Evolutionary conservation across 148 eudicot species (phyloP).

Genomic region (Spergularia marina): DNA sequence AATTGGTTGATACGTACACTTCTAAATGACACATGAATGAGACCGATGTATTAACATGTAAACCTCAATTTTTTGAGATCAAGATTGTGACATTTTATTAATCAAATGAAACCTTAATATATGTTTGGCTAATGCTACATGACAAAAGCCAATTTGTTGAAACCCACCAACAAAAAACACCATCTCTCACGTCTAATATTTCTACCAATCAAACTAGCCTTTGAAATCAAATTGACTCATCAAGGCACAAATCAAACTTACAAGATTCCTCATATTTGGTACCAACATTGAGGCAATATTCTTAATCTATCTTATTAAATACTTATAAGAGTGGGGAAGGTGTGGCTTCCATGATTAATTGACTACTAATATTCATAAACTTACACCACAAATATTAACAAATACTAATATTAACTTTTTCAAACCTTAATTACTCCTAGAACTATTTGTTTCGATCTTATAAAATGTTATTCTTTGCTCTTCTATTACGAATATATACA

Average conservation of each 20-base stretch:
- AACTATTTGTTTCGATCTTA: background rate
- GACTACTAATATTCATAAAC: background rate
- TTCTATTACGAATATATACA: too few relatives aligned
- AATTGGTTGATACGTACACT: too few relatives aligned
- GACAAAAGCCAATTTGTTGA: background rate
- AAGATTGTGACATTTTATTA: background rate
- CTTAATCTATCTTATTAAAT: background rate
- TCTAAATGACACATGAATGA: too few relatives aligned
- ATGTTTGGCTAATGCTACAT: background rate
- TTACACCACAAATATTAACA: background rate
- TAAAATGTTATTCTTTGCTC: background rate
- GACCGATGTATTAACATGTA: too few relatives aligned
- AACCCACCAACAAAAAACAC: conserved; percentile 1
- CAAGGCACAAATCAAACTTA: background rate
- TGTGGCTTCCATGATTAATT: conserved; percentile 16
- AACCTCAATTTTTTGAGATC: too few relatives aligned
- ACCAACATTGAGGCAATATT: background rate
- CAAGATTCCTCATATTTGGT: conserved; percentile 4
- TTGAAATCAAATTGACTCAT: conserved; percentile 15
- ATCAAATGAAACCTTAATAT: background rate
- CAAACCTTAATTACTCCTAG: background rate
- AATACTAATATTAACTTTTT: background rate
- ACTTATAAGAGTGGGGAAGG: background rate
- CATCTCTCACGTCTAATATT: background rate
- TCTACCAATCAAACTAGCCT: background rate